Conservation (phyloP, 495 filamentous ascomycete genomes). For the Podospora pseudopauciseta region DNA sequence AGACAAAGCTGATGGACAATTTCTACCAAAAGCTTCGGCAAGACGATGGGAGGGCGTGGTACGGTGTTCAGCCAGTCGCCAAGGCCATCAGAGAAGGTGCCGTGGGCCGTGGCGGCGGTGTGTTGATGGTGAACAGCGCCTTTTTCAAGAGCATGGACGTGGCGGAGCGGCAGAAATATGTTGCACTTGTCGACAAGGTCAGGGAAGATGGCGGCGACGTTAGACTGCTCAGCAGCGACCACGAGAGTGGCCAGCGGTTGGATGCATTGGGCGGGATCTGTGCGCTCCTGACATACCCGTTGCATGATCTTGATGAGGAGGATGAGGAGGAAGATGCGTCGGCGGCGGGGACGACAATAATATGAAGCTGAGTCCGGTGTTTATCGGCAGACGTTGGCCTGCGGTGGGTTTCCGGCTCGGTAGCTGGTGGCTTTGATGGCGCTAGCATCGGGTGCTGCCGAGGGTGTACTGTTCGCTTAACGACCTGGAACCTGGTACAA, state of each 20-base stretch:
- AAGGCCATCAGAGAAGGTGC: constrained; percentile 84
- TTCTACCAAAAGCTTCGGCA: constrained; percentile 75
- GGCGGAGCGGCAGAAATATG: constrained; percentile 74
- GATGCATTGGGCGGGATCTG: constrained; percentile 85
- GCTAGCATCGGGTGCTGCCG: background rate
- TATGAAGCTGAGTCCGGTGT: constrained; percentile 30
- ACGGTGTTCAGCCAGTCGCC: constrained; percentile 81
- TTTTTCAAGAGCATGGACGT: constrained; percentile 84
- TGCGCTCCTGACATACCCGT: constrained; percentile 83
- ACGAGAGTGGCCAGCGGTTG: constrained; percentile 87
- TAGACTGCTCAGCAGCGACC: constrained; percentile 81
- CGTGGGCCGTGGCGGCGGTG: constrained; percentile 78
- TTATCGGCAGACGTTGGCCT: background rate
- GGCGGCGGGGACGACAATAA: constrained; percentile 30
- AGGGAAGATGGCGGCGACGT: constrained; percentile 84
- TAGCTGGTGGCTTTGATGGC: background rate
- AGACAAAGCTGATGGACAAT: constrained; percentile 81
- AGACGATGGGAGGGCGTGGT: constrained; percentile 89
- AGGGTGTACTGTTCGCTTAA: background rate
- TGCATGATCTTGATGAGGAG: constrained; percentile 68
- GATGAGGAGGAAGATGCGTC: constrained; percentile 52
- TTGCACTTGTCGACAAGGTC: constrained; percentile 85
- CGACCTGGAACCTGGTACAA: background rate
- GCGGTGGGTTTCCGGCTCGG: background rate
- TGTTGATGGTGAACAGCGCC: constrained; percentile 78